Percentiles rank a stretch among this genome's conserved stretches.
These are phyloP conservation scores for Candida tetrigidarum DNA, from an alignment of 1,139 yeast species.

Conservation along the genomic window DNA sequence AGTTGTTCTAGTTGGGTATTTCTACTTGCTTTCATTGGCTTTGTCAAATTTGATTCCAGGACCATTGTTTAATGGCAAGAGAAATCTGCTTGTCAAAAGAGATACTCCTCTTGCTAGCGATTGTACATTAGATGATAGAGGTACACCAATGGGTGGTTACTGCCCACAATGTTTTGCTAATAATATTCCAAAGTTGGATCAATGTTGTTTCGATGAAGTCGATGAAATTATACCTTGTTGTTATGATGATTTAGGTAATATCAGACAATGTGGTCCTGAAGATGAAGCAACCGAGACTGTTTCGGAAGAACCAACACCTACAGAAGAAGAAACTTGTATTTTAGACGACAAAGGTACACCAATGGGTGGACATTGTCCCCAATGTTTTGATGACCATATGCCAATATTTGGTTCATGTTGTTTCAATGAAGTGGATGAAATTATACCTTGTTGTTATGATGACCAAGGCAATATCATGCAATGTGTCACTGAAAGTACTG, in stretches of 20 bases:
- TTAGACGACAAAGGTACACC: no score
- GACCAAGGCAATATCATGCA: no score
- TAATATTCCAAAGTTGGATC: background rate
- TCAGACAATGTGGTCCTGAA: background rate
- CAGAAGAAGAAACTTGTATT: no score
- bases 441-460: no score
- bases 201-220: background rate
- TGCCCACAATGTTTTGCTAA: slow-evolving; percentile 1
- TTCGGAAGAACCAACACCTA: no score
- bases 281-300: no score
- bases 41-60: background rate
- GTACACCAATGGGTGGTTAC: background rate
- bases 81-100: background rate
- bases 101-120: background rate
- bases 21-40: background rate
- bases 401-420: no score
- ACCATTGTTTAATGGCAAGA: background rate
- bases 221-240: background rate
- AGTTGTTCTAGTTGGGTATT: background rate
- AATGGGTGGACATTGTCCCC: no score
- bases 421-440: no score
- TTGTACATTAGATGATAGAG: background rate
- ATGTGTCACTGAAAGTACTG: no score
- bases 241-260: background rate
- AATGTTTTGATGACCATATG: no score